phyloP scores from a whole-genome alignment of 495 filamentous ascomycete genomes.

The Hypoxylon lienhwacheense region DNA sequence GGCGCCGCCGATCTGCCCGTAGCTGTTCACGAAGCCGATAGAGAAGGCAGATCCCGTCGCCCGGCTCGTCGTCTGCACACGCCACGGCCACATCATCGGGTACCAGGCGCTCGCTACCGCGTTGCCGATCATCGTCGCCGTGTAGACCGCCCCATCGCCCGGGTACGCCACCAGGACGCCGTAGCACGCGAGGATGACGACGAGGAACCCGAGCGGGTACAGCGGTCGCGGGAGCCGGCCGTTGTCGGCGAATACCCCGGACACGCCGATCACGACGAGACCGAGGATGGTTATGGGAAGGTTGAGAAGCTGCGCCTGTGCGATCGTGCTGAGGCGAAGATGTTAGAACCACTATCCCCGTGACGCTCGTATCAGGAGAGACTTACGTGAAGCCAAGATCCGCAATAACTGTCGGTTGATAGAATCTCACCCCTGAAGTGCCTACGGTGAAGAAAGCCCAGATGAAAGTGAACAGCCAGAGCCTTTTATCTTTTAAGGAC shows the following conservation, averaged over 20 bases:
- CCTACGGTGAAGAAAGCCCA: slow-evolving; percentile 50
- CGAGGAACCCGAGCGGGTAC: slow-evolving; percentile 46
- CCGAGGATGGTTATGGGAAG: slow-evolving; percentile 44
- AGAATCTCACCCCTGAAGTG: slow-evolving; percentile 48
- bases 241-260: slow-evolving; percentile 46
- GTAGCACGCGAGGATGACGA: slow-evolving; percentile 48
- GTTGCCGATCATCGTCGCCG: slow-evolving; percentile 46
- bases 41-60: slow-evolving; percentile 51
- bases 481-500: slow-evolving; percentile 40
- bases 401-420: slow-evolving; percentile 49
- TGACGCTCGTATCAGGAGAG: background rate
- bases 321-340: slow-evolving; percentile 37
- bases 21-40: slow-evolving; percentile 49
- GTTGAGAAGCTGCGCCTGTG: slow-evolving; percentile 45
- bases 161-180: slow-evolving; percentile 47
- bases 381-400: slow-evolving; percentile 48
- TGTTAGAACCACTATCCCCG: slow-evolving; percentile 1
- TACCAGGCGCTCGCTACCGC: slow-evolving; percentile 45
- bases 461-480: slow-evolving; percentile 44
- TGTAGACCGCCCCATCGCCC: slow-evolving; percentile 44
- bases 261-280: slow-evolving; percentile 43
- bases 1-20: slow-evolving; percentile 45
- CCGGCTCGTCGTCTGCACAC: slow-evolving; percentile 47
- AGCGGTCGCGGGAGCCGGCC: slow-evolving; percentile 46
- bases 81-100: slow-evolving; percentile 51